phyloP scores from a whole-genome alignment of 78 protist species.

The Emiliania huxleyi region DNA sequence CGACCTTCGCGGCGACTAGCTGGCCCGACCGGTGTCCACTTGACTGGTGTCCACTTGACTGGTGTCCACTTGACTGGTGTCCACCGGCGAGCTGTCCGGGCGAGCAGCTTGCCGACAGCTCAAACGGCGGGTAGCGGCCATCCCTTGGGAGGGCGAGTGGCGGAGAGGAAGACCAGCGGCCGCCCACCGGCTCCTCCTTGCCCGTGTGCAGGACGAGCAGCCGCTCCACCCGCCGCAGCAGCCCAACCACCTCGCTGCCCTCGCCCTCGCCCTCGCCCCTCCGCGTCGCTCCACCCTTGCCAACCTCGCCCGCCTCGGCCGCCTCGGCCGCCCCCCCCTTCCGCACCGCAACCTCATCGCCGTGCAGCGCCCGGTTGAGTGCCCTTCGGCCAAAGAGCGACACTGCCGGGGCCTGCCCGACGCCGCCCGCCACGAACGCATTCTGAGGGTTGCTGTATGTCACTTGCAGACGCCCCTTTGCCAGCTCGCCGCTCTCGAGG shows the following conservation, averaged over 20 bases:
- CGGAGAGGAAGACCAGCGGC: too few species aligned
- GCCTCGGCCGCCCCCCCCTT: not conserved
- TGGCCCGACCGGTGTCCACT: not conserved
- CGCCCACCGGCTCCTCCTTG: not conserved
- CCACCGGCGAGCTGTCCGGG: not conserved
- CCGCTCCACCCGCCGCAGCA: not conserved
- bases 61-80: not conserved
- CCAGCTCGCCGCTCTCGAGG: not conserved
- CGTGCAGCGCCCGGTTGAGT: conserved; percentile 44
- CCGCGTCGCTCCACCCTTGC: not conserved
- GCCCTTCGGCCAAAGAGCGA: not conserved
- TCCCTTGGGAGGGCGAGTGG: not conserved
- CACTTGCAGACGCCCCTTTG: not conserved
- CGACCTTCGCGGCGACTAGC: not conserved
- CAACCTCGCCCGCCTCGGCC: not conserved
- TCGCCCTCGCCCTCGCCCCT: not conserved
- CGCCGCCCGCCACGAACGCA: not conserved
- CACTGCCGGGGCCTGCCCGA: not conserved
- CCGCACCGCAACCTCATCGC: conserved; percentile 32
- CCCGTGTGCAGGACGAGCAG: not conserved
- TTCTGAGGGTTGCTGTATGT: not conserved
- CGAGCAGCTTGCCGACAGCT: not conserved
- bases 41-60: not conserved
- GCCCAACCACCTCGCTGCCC: not conserved
- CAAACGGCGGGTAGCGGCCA: not conserved